A percentile compares a stretch with the other conserved stretches of the same genome.
These are phyloP conservation scores for Parathielavia hyrcaniae DNA, from an alignment of 495 filamentous ascomycete genomes.

Conservation along the genomic window DNA sequence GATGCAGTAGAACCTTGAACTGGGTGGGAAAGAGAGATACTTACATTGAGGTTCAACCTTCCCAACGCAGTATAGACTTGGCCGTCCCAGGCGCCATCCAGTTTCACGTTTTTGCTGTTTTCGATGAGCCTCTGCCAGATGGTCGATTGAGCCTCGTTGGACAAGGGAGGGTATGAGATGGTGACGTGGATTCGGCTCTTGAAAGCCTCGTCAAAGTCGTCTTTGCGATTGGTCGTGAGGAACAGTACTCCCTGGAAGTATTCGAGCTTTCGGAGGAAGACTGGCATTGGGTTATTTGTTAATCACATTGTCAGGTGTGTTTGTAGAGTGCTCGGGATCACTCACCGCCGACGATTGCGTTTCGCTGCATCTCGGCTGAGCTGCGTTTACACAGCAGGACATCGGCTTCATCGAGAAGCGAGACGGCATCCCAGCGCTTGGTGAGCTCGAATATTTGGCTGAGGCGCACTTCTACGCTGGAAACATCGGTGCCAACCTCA, in stretches of 20 bases:
- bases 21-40: background rate
- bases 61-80: background rate
- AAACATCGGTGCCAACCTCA: background rate
- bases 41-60: background rate
- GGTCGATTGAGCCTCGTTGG: background rate
- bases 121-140: background rate
- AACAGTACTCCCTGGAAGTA: background rate
- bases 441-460: background rate
- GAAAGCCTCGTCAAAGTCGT: background rate
- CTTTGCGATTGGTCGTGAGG: background rate
- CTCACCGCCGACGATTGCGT: background rate
- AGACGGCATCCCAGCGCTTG: background rate
- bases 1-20: no score
- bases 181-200: background rate
- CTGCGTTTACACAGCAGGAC: background rate
- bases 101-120: background rate
- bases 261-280: background rate
- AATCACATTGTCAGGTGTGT: background rate
- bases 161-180: background rate
- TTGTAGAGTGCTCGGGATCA: background rate
- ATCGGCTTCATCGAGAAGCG: background rate
- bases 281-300: background rate
- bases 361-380: background rate
- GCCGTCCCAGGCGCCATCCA: background rate
- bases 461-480: background rate